These are phyloP conservation scores for Picocystis salinarum DNA, from an alignment of 139 green algal species.

Conservation along the genomic window DNA sequence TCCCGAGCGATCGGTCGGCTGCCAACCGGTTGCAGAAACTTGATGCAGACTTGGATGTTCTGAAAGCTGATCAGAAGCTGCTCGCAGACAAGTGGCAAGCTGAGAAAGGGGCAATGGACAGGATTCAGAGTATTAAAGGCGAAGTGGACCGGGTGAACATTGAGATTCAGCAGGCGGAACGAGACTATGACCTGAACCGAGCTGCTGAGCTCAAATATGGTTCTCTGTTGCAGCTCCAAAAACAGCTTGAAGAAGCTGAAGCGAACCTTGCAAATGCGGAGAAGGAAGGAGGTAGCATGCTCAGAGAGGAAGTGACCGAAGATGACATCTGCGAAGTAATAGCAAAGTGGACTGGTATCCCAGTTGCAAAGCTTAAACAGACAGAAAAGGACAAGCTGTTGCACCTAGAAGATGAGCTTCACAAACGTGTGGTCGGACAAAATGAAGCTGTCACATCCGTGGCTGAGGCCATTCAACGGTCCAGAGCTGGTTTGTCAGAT, in stretches of 20 bases:
- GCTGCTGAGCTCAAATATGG: slow-evolving; percentile 98
- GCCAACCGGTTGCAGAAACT: slow-evolving; percentile 42
- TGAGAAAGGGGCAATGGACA: slow-evolving; percentile 40
- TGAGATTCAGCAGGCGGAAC: slow-evolving; percentile 57
- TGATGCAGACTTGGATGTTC: slow-evolving; percentile 44
- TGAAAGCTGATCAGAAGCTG: slow-evolving; percentile 56
- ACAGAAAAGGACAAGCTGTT: slow-evolving; percentile 86
- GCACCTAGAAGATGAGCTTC: slow-evolving; percentile 67
- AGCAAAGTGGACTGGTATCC: slow-evolving; percentile 80
- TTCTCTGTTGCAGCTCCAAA: slow-evolving; percentile 56
- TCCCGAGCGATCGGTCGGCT: slow-evolving; percentile 29
- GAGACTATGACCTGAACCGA: slow-evolving; percentile 85
- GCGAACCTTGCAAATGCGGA: slow-evolving; percentile 12
- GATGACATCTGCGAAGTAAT: slow-evolving; percentile 86
- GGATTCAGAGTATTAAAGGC: slow-evolving; percentile 55
- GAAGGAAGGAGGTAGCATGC: slow-evolving; percentile 33
- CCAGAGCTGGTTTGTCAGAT: slow-evolving; percentile 61
- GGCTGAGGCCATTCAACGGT: slow-evolving; percentile 81
- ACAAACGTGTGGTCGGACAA: slow-evolving; percentile 48
- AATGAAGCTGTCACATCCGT: slow-evolving; percentile 72
- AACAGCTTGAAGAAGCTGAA: slow-evolving; percentile 21
- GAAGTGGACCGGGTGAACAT: slow-evolving; percentile 85
- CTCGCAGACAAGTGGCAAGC: slow-evolving; percentile 55
- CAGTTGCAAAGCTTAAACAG: slow-evolving; percentile 53
- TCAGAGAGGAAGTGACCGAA: slow-evolving; percentile 91